phyloP scores from a whole-genome alignment of 1,284 basidiomycete genomes.

The Ganoderma meredithae region DNA sequence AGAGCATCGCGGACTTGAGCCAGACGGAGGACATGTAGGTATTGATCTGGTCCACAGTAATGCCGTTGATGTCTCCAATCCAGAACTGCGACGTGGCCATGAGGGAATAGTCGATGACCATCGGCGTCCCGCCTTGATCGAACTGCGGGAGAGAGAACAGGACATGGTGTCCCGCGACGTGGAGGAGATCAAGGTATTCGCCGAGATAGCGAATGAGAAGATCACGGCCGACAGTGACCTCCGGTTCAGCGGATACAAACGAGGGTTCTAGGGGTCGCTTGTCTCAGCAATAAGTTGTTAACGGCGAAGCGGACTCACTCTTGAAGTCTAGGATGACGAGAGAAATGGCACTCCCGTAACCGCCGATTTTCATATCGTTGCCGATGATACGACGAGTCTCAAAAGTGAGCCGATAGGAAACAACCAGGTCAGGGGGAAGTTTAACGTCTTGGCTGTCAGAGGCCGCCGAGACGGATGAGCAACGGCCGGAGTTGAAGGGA shows the following conservation, averaged over 20 bases:
- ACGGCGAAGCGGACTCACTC: conserved; percentile 8
- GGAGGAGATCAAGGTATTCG: conserved; percentile 38
- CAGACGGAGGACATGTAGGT: conserved; percentile 40
- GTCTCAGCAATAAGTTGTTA: conserved; percentile 6
- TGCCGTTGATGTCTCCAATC: conserved; percentile 33
- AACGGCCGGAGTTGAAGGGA: background rate
- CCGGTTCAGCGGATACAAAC: conserved; percentile 17
- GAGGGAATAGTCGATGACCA: conserved; percentile 40
- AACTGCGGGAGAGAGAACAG: conserved; percentile 43
- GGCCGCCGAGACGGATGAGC: too few relatives aligned
- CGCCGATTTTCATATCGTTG: conserved; percentile 34
- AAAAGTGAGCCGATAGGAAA: conserved; percentile 37
- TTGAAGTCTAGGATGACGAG: conserved; percentile 30
- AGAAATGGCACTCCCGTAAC: conserved; percentile 29
- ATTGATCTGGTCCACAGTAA: conserved; percentile 43
- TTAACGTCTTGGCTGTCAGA: conserved; percentile 15
- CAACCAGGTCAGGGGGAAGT: conserved; percentile 17
- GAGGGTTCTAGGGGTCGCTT: conserved; percentile 14
- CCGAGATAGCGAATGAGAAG: conserved; percentile 31
- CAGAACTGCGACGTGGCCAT: conserved; percentile 10
- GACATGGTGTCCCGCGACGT: conserved; percentile 40
- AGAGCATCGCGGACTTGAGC: conserved; percentile 42
- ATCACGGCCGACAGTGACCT: conserved; percentile 22
- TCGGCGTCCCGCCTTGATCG: conserved; percentile 33
- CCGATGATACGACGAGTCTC: conserved; percentile 28